Base-by-base conservation (phyloP, 805 yeast genomes). In the Saturnispora besseyi region DNA sequence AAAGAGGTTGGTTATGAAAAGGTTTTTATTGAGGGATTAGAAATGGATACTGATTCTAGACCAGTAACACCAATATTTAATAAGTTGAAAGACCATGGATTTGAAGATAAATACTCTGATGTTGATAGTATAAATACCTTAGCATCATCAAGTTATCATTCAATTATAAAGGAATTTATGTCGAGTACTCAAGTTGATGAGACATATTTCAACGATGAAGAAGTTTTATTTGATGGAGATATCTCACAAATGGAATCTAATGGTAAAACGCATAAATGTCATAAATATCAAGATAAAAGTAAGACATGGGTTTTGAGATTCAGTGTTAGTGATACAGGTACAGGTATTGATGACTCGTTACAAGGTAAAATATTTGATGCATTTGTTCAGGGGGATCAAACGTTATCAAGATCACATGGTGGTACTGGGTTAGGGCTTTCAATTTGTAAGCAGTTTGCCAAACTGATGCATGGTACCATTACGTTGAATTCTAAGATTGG, bases 361-460 rank as follows among this genome's bases (percentile, higher is more conserved):
- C 96, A 87, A 60, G 81, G 81, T 41, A 80, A 84, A 53, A 95
- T 91, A 1, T 91, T 91, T 65, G 97, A 93, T 60, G 97, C 98
- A 1, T 91, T 91, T 70, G 89, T 90, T 18, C 99, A 91, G 68
- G 99, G 98, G 48, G 98, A 91, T 61, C 96, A 89, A 64, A 88
- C 96, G 0, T 72, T 88, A 28, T 86, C 96, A 5, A 75, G 96
- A 61, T 87, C 90, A 51, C 83, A 85, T 61, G 97, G 98, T 51
- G 99, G 99, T 57, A 93, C 97, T 0, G 99, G 98, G 2, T 72
- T 91, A 44, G 99, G 99, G 1, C 74, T 91, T 41, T 75, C 82
- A 1, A 91, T 91, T 60, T 93, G 97, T 67, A 74, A 87, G 52
- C 97, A 91, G 65, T 76, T 93, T 52, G 96, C 96, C 0, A 77